Percentiles rank a stretch among this genome's conserved stretches.
phyloP scores from a whole-genome alignment of 176 grass and related monocot species.

The Hordeum vulgare region DNA sequence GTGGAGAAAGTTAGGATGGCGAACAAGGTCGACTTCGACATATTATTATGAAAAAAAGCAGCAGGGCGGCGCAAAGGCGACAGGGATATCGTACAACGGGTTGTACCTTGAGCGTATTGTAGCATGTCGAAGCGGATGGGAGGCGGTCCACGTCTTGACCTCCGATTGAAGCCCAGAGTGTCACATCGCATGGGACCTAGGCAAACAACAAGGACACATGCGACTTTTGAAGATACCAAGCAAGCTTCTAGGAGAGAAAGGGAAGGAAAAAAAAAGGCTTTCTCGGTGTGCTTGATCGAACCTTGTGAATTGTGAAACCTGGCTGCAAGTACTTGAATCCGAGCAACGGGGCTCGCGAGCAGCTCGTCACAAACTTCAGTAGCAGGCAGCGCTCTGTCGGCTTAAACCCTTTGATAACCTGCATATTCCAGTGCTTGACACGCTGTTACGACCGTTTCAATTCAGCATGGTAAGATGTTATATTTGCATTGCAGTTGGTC shows the following conservation, averaged over 20 bases:
- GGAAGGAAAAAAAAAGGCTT: background rate
- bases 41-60: background rate
- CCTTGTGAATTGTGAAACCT: slow-evolving; percentile 94
- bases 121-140: slow-evolving; percentile 96
- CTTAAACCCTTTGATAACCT: slow-evolving; percentile 86
- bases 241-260: background rate
- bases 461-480: background rate
- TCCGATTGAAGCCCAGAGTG: slow-evolving; percentile 88
- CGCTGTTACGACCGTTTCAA: background rate
- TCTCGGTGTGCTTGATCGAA: slow-evolving; percentile 23
- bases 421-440: background rate
- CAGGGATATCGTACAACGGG: background rate
- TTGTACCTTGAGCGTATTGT: slow-evolving; percentile 90
- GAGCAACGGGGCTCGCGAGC: slow-evolving; percentile 89
- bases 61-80: background rate
- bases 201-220: background rate
- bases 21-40: background rate
- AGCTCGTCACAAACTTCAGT: slow-evolving; percentile 93
- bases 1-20: background rate
- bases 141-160: slow-evolving; percentile 93
- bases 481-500: background rate
- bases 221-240: background rate
- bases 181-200: slow-evolving; percentile 81
- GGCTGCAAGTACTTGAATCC: slow-evolving; percentile 95
- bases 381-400: slow-evolving; percentile 80